Conservation (phyloP, 2,329 filamentous ascomycete genomes). For the Myotisia sp. region DNA sequence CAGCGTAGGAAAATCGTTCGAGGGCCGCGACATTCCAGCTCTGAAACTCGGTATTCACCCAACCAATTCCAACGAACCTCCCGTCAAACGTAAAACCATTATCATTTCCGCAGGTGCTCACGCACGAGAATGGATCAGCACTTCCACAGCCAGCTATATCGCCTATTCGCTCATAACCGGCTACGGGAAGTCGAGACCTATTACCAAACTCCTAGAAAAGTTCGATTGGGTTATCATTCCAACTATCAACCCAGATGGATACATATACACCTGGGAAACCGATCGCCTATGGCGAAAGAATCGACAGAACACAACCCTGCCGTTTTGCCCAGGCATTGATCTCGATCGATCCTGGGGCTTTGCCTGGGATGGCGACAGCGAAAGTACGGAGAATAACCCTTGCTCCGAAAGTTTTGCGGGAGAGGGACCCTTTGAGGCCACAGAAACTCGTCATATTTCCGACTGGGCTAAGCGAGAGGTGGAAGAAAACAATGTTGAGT, state of each 20-base stretch:
- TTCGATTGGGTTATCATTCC: constrained; percentile 86
- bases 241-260: constrained; percentile 82
- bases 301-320: constrained; percentile 63
- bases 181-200: constrained; percentile 55
- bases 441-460: constrained; percentile 61
- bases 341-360: constrained; percentile 77
- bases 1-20: constrained; percentile 69
- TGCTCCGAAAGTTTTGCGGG: constrained; percentile 88
- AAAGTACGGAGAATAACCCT: constrained; percentile 51
- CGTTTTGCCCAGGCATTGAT: constrained; percentile 77
- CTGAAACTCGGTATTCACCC: constrained; percentile 57
- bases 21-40: constrained; percentile 74
- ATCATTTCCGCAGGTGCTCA: constrained; percentile 77
- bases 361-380: constrained; percentile 57
- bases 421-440: constrained; percentile 64
- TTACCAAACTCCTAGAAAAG: constrained; percentile 64
- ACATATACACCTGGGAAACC: constrained; percentile 81
- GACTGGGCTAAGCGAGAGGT: constrained; percentile 75
- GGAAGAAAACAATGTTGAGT: constrained; percentile 52
- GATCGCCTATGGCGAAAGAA: constrained; percentile 95
- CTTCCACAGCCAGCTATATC: constrained; percentile 77
- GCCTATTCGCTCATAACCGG: constrained; percentile 77
- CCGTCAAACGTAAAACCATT: constrained; percentile 54
- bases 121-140: constrained; percentile 91
- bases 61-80: constrained; percentile 31